Base-by-base conservation (phyloP, 306 rosid species). In the Acacia melanoxylon region DNA sequence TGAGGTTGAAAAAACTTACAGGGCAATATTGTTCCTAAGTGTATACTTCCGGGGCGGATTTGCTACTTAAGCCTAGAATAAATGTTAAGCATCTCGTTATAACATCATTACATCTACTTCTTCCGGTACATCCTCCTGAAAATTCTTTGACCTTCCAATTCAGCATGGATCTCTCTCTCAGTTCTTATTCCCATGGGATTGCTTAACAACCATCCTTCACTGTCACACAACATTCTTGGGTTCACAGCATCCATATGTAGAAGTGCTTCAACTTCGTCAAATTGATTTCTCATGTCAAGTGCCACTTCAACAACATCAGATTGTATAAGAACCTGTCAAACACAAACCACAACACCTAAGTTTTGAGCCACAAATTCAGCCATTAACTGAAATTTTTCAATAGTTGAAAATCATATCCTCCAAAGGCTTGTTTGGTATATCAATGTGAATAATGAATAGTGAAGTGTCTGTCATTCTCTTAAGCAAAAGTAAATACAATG, bases 121-220 rank as follows among this genome's bases (percentile, higher is more conserved):
- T 85, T 95, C 76, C 84, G 89, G 89, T 95, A 95, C 86, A 95
- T 56, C 77, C 97, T 90, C 85, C 98, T 80, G 76, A 86, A 95
- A 6, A 95, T 85, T 85, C 84, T 91, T 2, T 89, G 83, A 35
- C 97, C 95, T 90, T 91, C 98, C 8, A 80, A 61, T 83, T 95
- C 97, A 17, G 99, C 98, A 82, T 93, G 99, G 69, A 95, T 80
- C 89, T 95, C 99, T 90, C 99, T 90, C 80, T 93, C 98, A 0
- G 99, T 91, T 85, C 99, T 87, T 84, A 85, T 91, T 49, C 92
- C 95, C 97, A 91, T 82, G 48, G 95, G 99, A 78, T 90, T 93
- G 73, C 82, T 86, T 88, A 91, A 80, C 86, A 95, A 67, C 98
- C 98, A 95, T 79, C 99, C 98, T 78, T 95, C 90, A 9, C 63